Base-by-base conservation (phyloP, 2,329 filamentous ascomycete genomes). In the Polytolypa hystricis region DNA sequence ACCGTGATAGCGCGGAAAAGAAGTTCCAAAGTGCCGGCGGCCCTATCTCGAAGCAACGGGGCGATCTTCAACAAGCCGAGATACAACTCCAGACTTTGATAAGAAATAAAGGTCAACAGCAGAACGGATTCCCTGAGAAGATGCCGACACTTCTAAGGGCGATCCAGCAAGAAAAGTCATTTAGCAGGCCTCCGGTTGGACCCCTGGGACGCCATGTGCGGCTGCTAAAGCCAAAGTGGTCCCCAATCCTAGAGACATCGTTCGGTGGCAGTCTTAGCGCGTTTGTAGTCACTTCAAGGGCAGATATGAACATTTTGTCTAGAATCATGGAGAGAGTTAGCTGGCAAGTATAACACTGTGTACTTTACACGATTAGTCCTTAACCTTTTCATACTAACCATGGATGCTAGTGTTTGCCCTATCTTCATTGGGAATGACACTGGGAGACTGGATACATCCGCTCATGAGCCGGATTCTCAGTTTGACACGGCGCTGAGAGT, bases 401-500 rank as follows among this genome's bases (percentile, higher is more conserved):
- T 33, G n/a, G 15, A 9, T 5, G 51, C 66, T 45, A 67, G 64
- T 46, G 54, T 57, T 20, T 69, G 65, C 35, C 71, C 72, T 1
- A 71, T 87, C 5, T 67, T 78, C 43, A 84, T 94, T 47, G 73
- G 73, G 29, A 74, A 66, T 34, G 62, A 66, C 4, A 56, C 59
- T 28, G 39, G 34, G 23, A 62, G 54, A 3, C 68, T 81, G 33
- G 67, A 86, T 47, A 74, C 72, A 4, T 62, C 64, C 4, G 61
- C 67, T n/a, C 69, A 84, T 40, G 86, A 96, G 53, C 91, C 91
- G 1, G 79, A 84, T 44, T 43, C 62, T 10, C 60, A 69, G 2
- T 82, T 83, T 39, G 73, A 84, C 46, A 98, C 91, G 0, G 79
- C 89, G 43, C 64, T 95, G 30, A 74, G 84, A 34, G 76, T 84